Conservation (phyloP, 495 filamentous ascomycete genomes). For the Aspergillus kassunensis region DNA sequence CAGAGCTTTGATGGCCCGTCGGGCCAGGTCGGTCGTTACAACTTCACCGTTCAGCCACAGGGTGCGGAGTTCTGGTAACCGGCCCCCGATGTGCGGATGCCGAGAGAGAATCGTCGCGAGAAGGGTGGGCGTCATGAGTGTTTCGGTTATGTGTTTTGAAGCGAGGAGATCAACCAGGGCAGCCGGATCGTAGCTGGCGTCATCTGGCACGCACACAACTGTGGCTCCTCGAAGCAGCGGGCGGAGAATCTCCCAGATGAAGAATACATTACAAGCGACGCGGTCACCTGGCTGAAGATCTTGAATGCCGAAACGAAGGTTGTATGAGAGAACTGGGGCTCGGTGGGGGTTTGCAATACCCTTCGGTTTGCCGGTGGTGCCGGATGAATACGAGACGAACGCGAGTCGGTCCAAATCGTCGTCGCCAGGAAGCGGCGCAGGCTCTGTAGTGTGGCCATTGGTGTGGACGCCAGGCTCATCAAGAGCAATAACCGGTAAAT, state of each 20-base stretch:
- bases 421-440: conserved; percentile 44
- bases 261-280: conserved; percentile 71
- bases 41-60: conserved; percentile 72
- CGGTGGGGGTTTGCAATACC: conserved; percentile 66
- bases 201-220: conserved; percentile 61
- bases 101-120: conserved; percentile 59
- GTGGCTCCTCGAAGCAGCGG: conserved; percentile 66
- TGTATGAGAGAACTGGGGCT: conserved; percentile 61
- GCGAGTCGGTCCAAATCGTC: conserved; percentile 61
- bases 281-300: conserved; percentile 61
- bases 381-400: conserved; percentile 64
- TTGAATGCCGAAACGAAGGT: conserved; percentile 57
- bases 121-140: conserved; percentile 70
- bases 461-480: conserved; percentile 40
- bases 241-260: conserved; percentile 70
- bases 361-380: conserved; percentile 65
- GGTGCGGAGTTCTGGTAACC: conserved; percentile 55
- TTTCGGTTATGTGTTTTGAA: conserved; percentile 57
- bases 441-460: conserved; percentile 35
- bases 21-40: conserved; percentile 63
- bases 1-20: conserved; percentile 54
- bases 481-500: conserved; percentile 52
- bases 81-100: conserved; percentile 51
- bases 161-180: conserved; percentile 61
- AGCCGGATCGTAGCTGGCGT: conserved; percentile 64